Percentiles rank a stretch among this genome's conserved stretches.
phyloP scores from a whole-genome alignment of 768 basidiomycete genomes.

The Mycena filopes region DNA sequence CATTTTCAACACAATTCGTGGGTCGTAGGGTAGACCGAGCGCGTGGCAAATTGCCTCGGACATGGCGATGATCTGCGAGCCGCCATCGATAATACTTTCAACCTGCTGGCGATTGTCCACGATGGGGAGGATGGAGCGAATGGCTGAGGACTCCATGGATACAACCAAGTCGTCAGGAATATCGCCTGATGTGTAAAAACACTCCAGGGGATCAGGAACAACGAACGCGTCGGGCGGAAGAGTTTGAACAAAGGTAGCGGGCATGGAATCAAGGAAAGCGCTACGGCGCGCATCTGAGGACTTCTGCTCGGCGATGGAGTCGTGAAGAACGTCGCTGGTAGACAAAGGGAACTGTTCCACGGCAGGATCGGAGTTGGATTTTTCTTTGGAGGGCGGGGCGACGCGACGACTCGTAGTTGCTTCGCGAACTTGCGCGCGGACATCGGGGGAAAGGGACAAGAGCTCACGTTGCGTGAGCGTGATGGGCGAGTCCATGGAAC shows the following conservation, averaged over 20 bases:
- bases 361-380: too few species aligned
- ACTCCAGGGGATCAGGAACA: neutral
- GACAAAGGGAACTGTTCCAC: too few species aligned
- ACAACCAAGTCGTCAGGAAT: constrained; percentile 2
- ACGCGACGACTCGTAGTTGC: constrained; percentile 27
- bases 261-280: constrained; percentile 11
- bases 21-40: neutral
- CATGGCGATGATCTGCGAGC: too few species aligned
- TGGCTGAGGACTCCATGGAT: neutral
- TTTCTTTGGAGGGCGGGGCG: neutral
- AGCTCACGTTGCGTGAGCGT: constrained; percentile 36
- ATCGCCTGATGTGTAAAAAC: neutral
- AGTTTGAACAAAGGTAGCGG: neutral
- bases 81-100: constrained; percentile 33
- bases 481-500: constrained; percentile 32
- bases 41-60: constrained; percentile 32
- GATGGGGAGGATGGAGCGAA: constrained; percentile 2
- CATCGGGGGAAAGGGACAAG: constrained; percentile 32
- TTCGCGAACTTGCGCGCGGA: constrained; percentile 31
- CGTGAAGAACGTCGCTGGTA: neutral
- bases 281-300: too few species aligned
- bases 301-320: neutral
- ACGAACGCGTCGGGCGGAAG: neutral
- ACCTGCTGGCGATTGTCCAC: neutral
- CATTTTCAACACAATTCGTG: neutral